Conservation (phyloP, 805 yeast genomes). For the Zygotorulaspora florentina region DNA sequence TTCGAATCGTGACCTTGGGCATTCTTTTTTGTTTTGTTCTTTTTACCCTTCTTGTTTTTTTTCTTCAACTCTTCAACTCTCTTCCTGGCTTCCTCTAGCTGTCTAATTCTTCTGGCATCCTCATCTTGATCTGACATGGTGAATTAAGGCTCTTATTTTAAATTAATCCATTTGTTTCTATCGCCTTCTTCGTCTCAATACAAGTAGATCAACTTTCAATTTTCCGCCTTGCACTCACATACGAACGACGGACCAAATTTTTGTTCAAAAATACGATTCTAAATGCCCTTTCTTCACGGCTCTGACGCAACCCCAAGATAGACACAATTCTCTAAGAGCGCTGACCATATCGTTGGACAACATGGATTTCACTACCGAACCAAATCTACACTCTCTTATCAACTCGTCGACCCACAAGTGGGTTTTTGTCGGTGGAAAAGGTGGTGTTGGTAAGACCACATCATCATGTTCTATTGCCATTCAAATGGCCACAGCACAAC, state of each 20-base stretch:
- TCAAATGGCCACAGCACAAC: conserved; percentile 82
- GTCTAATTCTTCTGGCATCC: conserved; percentile 47
- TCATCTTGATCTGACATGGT: conserved; percentile 33
- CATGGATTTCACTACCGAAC: conserved; percentile 62
- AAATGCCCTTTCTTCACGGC: background rate
- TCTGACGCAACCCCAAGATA: background rate
- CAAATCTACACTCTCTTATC: conserved; percentile 64
- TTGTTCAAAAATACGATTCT: background rate
- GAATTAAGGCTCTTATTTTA: background rate
- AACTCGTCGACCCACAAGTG: conserved; percentile 74
- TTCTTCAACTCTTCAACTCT: conserved; percentile 67
- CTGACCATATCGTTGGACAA: background rate
- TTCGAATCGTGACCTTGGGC: conserved; percentile 15
- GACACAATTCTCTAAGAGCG: background rate
- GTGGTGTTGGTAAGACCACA: conserved; percentile 99
- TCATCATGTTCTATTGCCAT: conserved; percentile 94
- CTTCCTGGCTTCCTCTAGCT: conserved; percentile 70
- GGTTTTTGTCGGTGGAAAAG: conserved; percentile 99
- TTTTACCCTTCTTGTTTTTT: conserved; percentile 47
- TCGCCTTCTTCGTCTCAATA: background rate
- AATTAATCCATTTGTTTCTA: background rate
- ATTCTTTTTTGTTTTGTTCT: conserved; percentile 36
- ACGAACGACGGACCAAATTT: background rate
- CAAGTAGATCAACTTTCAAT: background rate
- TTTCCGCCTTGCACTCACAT: background rate